Base-by-base conservation (phyloP, 108 stramenopile genomes). In the Bacterosira constricta region DNA sequence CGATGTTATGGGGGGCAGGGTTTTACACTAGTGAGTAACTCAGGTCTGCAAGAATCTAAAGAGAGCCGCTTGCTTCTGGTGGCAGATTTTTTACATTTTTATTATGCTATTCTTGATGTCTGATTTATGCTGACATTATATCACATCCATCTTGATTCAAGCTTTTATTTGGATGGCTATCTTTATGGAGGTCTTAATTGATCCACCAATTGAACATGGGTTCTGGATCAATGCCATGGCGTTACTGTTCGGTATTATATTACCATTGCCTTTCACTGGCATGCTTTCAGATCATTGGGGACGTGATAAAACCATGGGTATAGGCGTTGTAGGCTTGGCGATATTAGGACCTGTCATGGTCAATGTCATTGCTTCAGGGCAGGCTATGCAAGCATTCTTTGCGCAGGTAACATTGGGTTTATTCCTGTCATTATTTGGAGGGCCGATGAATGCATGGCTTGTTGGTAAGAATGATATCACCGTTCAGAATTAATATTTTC, bases 111-210 rank as follows among this genome's bases (percentile, higher is more conserved):
- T 25, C 11, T 20, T 25, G 47, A 7, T 49, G 25, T 25, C 23
- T 10, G 21, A 1, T 13, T 21, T 25, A 11, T 44, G 42, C 42
- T 0, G 26, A 11, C 21, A 7, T 23, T 4, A 7, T 25, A 6
- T 49, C 21, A 8, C 47, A 25, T 0, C 11, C 18, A 10, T n/a
- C 5, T 2, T 17, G n/a, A 6, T 25, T 4, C 47, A 49, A n/a
- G 47, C 77, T 0, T 90, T 83, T 62, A 85, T 90, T 0, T 90
- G 88, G 88, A 80, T 85, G 68, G 86, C 88, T 2, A 85, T 83
- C 50, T 90, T 58, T 57, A 86, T 90, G 88, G 77, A 82, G 31
- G 75, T 74, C 9, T 42, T 91, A 7, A 27, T 85, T 26, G 77
- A 83, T 35, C 90, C 86, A 9, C 82, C 90, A 12, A 59, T 87